Conservation (phyloP, 305 asterid species). For the Fraxinus paxiana region DNA sequence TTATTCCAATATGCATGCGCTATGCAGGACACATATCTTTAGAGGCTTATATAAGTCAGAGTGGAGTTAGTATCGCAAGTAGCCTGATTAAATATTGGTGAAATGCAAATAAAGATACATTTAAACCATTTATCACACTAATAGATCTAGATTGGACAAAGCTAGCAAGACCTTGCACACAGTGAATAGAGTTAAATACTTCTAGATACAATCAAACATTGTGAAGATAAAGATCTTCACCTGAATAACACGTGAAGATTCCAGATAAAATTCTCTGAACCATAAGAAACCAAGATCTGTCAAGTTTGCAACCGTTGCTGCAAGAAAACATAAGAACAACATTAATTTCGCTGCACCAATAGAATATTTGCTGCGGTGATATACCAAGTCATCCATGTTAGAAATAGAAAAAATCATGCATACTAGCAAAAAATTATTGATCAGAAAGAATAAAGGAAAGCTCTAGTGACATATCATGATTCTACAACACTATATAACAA, state of each 20-base stretch:
- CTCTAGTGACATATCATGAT: neutral
- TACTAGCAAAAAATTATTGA: conserved; percentile 13
- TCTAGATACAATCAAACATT: neutral
- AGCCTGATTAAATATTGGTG: neutral
- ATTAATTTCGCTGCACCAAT: conserved; percentile 28
- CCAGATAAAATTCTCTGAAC: conserved; percentile 98
- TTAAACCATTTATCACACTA: conserved; percentile 1
- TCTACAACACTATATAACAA: neutral
- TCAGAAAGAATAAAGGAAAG: neutral
- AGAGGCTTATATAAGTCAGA: neutral
- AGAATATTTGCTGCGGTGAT: neutral
- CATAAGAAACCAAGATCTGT: conserved; percentile 95
- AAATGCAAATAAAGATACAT: neutral
- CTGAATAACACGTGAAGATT: conserved; percentile 98
- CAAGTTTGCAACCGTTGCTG: conserved; percentile 80
- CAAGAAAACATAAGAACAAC: conserved; percentile 36
- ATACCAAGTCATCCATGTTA: neutral
- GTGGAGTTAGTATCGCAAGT: neutral
- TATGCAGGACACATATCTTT: neutral
- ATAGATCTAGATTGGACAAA: conserved; percentile 19
- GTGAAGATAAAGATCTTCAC: conserved; percentile 30
- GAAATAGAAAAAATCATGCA: neutral
- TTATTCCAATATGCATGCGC: neutral
- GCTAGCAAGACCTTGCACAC: neutral
- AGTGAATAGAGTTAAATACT: neutral